phyloP scores from a whole-genome alignment of 208 protist species.

The Sergeia podlipaevii region DNA sequence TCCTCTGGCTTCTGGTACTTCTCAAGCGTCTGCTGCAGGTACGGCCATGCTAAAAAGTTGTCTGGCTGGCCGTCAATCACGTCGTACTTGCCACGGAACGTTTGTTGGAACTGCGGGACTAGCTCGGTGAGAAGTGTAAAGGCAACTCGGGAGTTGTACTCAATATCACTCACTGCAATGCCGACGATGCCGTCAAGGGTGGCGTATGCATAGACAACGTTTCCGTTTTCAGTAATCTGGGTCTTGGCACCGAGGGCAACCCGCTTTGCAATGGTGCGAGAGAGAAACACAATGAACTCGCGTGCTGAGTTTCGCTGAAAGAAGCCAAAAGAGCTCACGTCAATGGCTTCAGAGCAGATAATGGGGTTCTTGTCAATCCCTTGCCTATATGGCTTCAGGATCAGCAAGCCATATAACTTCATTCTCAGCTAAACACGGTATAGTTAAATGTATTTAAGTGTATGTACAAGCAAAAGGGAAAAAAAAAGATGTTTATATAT shows the following conservation, averaged over 20 bases:
- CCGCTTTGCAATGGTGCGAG: constrained; percentile 76
- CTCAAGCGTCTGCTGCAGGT: constrained; percentile 63
- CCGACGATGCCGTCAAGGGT: constrained; percentile 73
- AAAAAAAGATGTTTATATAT: constrained; percentile 1
- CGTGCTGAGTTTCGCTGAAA: constrained; percentile 78
- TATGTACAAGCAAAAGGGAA: neutral
- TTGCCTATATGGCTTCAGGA: constrained; percentile 51
- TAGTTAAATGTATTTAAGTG: constrained; percentile 1
- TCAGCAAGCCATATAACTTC: constrained; percentile 71
- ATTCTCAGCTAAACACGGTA: constrained; percentile 15
- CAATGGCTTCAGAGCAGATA: constrained; percentile 74
- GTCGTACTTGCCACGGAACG: constrained; percentile 87
- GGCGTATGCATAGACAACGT: constrained; percentile 70
- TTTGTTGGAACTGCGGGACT: constrained; percentile 68
- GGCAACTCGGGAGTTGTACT: constrained; percentile 83
- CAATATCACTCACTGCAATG: constrained; percentile 80
- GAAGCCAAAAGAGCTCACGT: constrained; percentile 86
- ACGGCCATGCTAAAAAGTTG: constrained; percentile 76
- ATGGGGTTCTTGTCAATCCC: constrained; percentile 62
- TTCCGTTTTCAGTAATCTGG: constrained; percentile 80
- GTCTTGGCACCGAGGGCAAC: constrained; percentile 60
- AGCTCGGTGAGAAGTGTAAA: constrained; percentile 81
- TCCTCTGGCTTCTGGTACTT: constrained; percentile 91
- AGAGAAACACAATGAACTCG: constrained; percentile 87
- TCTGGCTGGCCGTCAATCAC: constrained; percentile 37